Evolutionary conservation across 2,329 filamentous ascomycete species (phyloP), one percentile per base, ranked within the genome.

Genomic region (Scytalidium lignicola): DNA sequence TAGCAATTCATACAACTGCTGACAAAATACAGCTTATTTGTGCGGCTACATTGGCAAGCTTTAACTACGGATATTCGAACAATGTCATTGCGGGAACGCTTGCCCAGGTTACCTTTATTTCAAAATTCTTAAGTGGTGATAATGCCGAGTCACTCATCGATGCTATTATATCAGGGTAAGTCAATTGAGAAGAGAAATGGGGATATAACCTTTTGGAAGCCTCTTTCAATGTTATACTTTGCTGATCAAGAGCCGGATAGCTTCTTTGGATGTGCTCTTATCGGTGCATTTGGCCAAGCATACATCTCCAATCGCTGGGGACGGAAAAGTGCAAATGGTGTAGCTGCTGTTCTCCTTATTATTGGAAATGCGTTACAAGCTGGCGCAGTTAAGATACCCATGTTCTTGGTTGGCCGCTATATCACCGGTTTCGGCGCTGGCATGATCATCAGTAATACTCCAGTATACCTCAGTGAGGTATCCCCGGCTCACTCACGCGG

Each of bases 21-120:
- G 29, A 13, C 44, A 50, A 41, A 48, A 47, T 32, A 44, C 4
- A 39, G 54, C 51, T 23, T 42, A 19, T 10, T 48, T 29, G 51
- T 39, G 53, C 53, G 5, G 62, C 62, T 1, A 52, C 54, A 12
- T 44, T 65, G 4, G 62, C 58, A 3, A 57, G 61, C 28, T 65
- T 65, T 44, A 53, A 60, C 20, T 65, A 60, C 44, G 62, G 62
- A 40, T 65, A 60, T 48, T 53, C 58, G 10, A 59, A 56, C 46
- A 65, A 65, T 48, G 50, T 55, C 17, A 63, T 65, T 48, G 56
- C 59, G 20, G 58, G 62, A 3, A 60, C 61, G 2, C 44, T 65
- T 10, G 63, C 59, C 8, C 61, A 64, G 49, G 48, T 56, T 3
- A 58, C 57, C 10, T 65, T 65, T 49, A 46, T 62, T 15, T 50